Base-by-base conservation (phyloP, 495 filamentous ascomycete genomes). In the Tuber calosporum region DNA sequence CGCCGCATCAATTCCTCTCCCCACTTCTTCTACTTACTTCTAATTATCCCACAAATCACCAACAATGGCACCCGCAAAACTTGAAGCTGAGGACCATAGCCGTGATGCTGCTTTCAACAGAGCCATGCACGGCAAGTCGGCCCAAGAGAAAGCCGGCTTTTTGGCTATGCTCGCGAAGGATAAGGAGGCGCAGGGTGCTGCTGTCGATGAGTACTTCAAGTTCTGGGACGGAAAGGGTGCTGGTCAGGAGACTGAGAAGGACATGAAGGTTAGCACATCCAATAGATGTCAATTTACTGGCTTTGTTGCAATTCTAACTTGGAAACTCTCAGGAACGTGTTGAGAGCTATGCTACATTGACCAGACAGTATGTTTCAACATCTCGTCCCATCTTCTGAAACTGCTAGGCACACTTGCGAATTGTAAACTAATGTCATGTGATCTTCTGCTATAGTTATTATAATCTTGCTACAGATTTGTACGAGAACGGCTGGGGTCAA, bases 161-260 rank as follows among this genome's bases (percentile, higher is more conserved):
- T 84, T 87, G 77, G 91, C 95, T 74, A 92, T 97, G 90, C 84
- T 96, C 72, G 86, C 86, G 79, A 99, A 99, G 85, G 90, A 94
- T 83, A 85, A 86, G 69, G 85, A 85, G 17, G 93, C 95, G 3
- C 92, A 98, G 83, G 89, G 93, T 85, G 88, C 92, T 68, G 94
- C 95, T 69, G 88, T 96, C 43, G 93, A 97, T 80, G 94, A 98
- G 84, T 99, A 99, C 86, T 98, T 97, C 89, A 99, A 97, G 89
- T 96, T 97, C 84, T 99, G 94, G 91, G 95, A 99, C 85, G 92
- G 96, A 86, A 95, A 98, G 86, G 83, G 83, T 72, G 92, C 94
- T 53, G 88, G 86, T 62, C 86, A 87, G 37, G 95, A 99, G 88
- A 99, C 94, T 0, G 87, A 88, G 39, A 91, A 88, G 72, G 90